A percentile compares a stretch with the other conserved stretches of the same genome.
Conservation (phyloP, 352 stramenopile genomes). For the Globisporangium nodosum region DNA sequence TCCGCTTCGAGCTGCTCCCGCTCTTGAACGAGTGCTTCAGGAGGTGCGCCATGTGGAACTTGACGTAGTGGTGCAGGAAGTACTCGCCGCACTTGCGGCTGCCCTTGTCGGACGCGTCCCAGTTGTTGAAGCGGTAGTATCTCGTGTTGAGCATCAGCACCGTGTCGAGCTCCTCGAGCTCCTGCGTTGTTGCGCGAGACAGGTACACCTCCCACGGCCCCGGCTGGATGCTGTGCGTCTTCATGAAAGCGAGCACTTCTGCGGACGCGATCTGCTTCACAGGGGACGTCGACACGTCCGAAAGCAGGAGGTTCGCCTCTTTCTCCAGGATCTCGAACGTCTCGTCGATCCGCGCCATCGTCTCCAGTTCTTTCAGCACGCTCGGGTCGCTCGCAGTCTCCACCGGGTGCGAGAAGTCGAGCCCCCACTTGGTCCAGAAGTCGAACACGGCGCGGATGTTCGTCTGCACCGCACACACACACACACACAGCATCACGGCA, state of each 20-base stretch:
- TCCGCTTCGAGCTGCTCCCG: slow-evolving; percentile 34
- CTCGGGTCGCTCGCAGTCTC: slow-evolving; percentile 18
- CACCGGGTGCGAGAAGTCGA: slow-evolving; percentile 48
- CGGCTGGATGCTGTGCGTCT: slow-evolving; percentile 60
- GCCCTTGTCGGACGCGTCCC: slow-evolving; percentile 65
- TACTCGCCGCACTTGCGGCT: slow-evolving; percentile 62
- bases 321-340: slow-evolving; percentile 60
- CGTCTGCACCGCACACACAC: slow-evolving; percentile 19
- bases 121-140: slow-evolving; percentile 76
- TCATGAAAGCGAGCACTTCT: slow-evolving; percentile 78
- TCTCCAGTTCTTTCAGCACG: slow-evolving; percentile 26
- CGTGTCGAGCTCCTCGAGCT: slow-evolving; percentile 67
- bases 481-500: not conserved
- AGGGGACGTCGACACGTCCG: slow-evolving; percentile 63
- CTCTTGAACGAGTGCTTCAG: slow-evolving; percentile 54
- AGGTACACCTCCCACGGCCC: slow-evolving; percentile 82
- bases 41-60: slow-evolving; percentile 69
- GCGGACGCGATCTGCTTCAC: slow-evolving; percentile 54
- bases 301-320: slow-evolving; percentile 32
- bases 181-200: slow-evolving; percentile 47
- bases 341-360: slow-evolving; percentile 53
- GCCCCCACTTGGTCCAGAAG: slow-evolving; percentile 79
- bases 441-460: slow-evolving; percentile 75
- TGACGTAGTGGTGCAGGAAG: slow-evolving; percentile 82
- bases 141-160: slow-evolving; percentile 66